Conservation (phyloP, 257 asterid genomes). For the Phtheirospermum japonicum region DNA sequence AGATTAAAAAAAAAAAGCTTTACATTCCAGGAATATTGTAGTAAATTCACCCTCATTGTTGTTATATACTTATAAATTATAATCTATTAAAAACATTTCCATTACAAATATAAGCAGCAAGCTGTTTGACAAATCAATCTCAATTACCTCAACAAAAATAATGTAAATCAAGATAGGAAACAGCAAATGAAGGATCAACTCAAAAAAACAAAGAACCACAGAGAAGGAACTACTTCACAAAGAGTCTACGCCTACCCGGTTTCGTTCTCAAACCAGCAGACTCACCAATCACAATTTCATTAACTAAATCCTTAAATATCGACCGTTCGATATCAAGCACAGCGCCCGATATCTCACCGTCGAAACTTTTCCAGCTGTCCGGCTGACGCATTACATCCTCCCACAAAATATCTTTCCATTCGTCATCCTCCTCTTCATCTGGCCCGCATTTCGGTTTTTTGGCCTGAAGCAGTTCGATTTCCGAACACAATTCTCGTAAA, state of each 20-base stretch:
- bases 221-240: slow-evolving; percentile 17
- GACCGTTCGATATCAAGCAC: slow-evolving; percentile 77
- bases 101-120: background rate
- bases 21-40: too few species aligned
- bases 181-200: background rate
- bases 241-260: slow-evolving; percentile 46
- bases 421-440: slow-evolving; percentile 55
- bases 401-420: slow-evolving; percentile 53
- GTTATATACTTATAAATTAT: too few species aligned
- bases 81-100: background rate
- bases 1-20: too few species aligned
- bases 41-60: too few species aligned
- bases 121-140: background rate
- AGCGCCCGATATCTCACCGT: slow-evolving; percentile 58
- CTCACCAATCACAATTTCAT: slow-evolving; percentile 76
- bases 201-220: background rate
- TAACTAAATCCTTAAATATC: slow-evolving; percentile 79
- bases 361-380: slow-evolving; percentile 53
- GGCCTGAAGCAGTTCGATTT: slow-evolving; percentile 58
- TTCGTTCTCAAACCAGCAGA: slow-evolving; percentile 46
- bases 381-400: slow-evolving; percentile 55
- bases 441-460: slow-evolving; percentile 38
- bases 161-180: background rate
- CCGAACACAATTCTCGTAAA: slow-evolving; percentile 67
- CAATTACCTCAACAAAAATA: background rate